These are phyloP conservation scores for Penicillium janthinellum DNA, from an alignment of 2,329 filamentous ascomycete species.

Conservation along the genomic window DNA sequence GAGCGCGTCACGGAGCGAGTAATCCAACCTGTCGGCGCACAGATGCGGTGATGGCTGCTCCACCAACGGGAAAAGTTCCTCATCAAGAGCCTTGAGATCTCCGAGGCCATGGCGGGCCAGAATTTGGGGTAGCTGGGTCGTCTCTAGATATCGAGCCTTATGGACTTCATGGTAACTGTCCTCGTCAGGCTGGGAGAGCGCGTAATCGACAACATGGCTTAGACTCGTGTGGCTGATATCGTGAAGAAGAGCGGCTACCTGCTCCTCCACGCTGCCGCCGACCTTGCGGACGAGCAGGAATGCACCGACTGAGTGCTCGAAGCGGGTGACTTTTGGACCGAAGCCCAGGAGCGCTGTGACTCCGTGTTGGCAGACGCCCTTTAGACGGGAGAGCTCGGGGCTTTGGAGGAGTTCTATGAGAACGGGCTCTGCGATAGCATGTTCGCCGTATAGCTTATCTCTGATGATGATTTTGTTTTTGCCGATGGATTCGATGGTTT, in stretches of 20 bases:
- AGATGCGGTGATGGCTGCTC: conserved; percentile 43
- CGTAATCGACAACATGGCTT: conserved; percentile 46
- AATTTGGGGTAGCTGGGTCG: conserved; percentile 38
- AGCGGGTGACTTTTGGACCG: conserved; percentile 39
- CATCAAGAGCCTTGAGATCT: conserved; percentile 35
- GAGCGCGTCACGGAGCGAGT: conserved; percentile 41
- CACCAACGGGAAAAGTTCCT: conserved; percentile 44
- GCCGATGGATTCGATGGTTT: neutral
- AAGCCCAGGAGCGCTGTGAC: conserved; percentile 40
- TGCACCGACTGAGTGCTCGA: conserved; percentile 47
- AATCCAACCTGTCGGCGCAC: conserved; percentile 46
- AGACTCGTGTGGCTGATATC: conserved; percentile 45
- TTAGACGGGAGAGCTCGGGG: conserved; percentile 36
- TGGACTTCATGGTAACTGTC: conserved; percentile 46
- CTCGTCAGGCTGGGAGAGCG: conserved; percentile 40
- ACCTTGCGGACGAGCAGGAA: conserved; percentile 43
- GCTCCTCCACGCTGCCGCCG: conserved; percentile 39
- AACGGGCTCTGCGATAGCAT: conserved; percentile 36
- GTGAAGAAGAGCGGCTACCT: conserved; percentile 44
- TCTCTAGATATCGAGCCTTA: conserved; percentile 40
- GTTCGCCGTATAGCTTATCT: neutral
- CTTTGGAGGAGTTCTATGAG: conserved; percentile 41
- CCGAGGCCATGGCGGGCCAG: conserved; percentile 35
- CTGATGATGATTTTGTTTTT: neutral
- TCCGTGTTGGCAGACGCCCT: conserved; percentile 42